phyloP scores from a whole-genome alignment of 305 asterid species.

The Striga hermonthica region DNA sequence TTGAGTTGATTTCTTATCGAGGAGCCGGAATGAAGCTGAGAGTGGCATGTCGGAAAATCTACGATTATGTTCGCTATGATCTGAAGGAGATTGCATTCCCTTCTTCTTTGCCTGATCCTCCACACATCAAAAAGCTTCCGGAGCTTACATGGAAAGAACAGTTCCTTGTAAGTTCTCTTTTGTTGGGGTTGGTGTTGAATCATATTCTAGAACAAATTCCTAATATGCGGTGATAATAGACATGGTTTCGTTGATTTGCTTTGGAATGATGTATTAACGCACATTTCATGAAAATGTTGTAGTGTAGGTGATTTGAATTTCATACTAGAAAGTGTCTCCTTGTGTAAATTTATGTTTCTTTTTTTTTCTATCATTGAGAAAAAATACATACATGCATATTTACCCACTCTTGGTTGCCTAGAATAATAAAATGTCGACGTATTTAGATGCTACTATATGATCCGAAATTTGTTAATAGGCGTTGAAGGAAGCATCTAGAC shows the following conservation, averaged over 20 bases:
- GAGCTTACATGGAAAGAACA: conserved; percentile 70
- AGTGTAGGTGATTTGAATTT: too few relatives aligned
- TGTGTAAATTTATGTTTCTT: too few relatives aligned
- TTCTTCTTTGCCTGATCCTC: conserved; percentile 92
- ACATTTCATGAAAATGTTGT: too few relatives aligned
- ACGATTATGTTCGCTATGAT: conserved; percentile 71
- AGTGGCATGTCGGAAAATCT: conserved; percentile 60
- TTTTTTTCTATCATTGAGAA: too few relatives aligned
- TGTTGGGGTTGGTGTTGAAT: background rate
- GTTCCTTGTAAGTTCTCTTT: conserved; percentile 51
- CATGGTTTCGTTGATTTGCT: conserved; percentile 12
- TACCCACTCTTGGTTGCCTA: background rate
- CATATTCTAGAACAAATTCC: background rate
- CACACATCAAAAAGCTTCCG: conserved; percentile 56
- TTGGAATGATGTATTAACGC: too few relatives aligned
- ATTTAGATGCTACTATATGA: conserved; percentile 4
- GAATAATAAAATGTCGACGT: background rate
- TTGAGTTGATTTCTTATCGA: background rate
- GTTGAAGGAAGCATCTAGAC: conserved; percentile 79
- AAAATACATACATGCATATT: background rate
- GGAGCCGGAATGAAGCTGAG: conserved; percentile 57
- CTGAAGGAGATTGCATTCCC: conserved; percentile 91
- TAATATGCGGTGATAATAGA: background rate
- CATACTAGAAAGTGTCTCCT: too few relatives aligned
- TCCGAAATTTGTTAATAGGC: conserved; percentile 40